Conservation (phyloP, 1,284 basidiomycete species). For the Golubevia sp. region DNA sequence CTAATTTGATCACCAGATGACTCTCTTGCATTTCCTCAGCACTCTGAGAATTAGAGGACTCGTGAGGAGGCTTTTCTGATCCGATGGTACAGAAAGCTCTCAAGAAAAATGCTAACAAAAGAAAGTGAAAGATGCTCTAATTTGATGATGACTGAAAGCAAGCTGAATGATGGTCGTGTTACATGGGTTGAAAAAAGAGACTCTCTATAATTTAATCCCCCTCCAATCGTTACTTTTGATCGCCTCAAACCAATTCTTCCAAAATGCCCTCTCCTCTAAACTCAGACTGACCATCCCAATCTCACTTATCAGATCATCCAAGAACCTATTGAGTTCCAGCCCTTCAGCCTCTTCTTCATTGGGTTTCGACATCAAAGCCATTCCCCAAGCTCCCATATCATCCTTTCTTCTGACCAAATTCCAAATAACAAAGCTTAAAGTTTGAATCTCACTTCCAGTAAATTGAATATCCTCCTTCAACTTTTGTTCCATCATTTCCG, state of each 20-base stretch:
- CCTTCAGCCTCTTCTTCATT: neutral
- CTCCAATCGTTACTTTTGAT: neutral
- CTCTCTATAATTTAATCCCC: too few relatives aligned
- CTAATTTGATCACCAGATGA: too few relatives aligned
- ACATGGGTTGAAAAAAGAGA: too few relatives aligned
- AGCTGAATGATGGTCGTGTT: too few relatives aligned
- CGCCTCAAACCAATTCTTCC: neutral
- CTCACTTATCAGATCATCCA: neutral
- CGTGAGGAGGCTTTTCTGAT: too few relatives aligned
- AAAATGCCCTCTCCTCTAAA: neutral
- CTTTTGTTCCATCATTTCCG: neutral
- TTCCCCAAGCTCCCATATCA: neutral
- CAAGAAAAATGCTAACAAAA: too few relatives aligned
- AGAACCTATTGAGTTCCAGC: neutral
- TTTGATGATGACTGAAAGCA: too few relatives aligned
- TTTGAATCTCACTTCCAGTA: neutral
- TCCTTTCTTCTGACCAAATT: neutral
- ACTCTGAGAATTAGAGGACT: too few relatives aligned
- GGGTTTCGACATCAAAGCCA: neutral
- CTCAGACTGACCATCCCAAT: neutral
- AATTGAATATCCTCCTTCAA: neutral
- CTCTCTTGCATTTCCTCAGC: too few relatives aligned
- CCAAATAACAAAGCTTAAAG: neutral
- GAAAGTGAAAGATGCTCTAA: too few relatives aligned
- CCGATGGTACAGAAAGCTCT: too few relatives aligned